Percentiles rank a stretch among this genome's conserved stretches.
Evolutionary conservation across 2,329 filamentous ascomycete genomes (phyloP).

Genomic region (Sporothrix luriei): DNA sequence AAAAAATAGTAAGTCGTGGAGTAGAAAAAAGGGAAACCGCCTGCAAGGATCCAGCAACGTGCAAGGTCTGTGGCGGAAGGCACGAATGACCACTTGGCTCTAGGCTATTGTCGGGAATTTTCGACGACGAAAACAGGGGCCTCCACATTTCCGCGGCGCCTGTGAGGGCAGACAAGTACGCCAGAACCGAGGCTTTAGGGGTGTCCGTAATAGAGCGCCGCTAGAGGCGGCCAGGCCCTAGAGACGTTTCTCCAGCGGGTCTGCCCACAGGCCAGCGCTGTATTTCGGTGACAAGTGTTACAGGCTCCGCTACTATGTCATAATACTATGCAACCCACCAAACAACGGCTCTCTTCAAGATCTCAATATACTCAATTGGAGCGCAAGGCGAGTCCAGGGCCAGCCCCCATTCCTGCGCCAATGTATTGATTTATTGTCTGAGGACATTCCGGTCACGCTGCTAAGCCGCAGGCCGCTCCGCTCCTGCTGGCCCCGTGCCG

Average conservation of each 20-base stretch:
- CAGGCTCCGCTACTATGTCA: background rate
- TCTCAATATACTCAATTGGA: background rate
- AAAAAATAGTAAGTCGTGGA: slow-evolving; percentile 16
- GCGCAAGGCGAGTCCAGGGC: background rate
- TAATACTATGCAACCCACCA: too few relatives aligned
- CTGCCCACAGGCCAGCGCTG: background rate
- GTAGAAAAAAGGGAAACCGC: background rate
- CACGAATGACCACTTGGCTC: slow-evolving; percentile 17
- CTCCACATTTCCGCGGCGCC: slow-evolving; percentile 24
- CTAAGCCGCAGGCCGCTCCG: too few relatives aligned
- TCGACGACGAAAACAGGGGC: slow-evolving; percentile 13
- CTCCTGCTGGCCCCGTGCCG: background rate
- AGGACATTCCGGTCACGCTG: background rate
- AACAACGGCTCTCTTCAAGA: background rate
- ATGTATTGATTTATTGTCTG: too few relatives aligned
- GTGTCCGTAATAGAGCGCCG: background rate
- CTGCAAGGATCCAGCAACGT: background rate
- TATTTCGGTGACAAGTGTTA: background rate
- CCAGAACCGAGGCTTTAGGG: slow-evolving; percentile 24
- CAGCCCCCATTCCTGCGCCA: slow-evolving; percentile 6
- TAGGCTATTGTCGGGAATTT: slow-evolving; percentile 26
- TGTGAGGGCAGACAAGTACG: too few relatives aligned
- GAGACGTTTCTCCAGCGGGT: background rate
- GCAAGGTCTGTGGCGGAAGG: slow-evolving; percentile 18
- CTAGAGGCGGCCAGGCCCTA: slow-evolving; percentile 3